Percentiles rank a stretch among this genome's conserved stretches.
These are phyloP conservation scores for Neopestalotiopsis rosae DNA, from an alignment of 2,329 filamentous ascomycete genomes.

Conservation along the genomic window DNA sequence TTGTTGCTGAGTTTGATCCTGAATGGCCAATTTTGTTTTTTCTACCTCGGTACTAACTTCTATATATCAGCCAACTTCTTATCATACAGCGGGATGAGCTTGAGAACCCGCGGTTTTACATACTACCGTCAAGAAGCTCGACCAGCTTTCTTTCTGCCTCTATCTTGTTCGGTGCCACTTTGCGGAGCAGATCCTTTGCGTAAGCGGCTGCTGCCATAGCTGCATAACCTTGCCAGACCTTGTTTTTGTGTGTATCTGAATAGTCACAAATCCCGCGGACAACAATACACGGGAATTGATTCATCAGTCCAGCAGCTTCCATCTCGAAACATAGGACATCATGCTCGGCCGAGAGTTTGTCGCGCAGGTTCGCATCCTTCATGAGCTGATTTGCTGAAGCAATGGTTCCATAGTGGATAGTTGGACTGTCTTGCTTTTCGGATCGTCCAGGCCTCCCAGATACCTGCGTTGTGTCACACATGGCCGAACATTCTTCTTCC, in stretches of 20 bases:
- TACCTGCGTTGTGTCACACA: slow-evolving; percentile 10
- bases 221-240: slow-evolving; percentile 31
- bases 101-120: too few species aligned
- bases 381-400: slow-evolving; percentile 39
- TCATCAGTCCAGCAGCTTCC: too few species aligned
- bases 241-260: slow-evolving; percentile 33
- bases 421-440: slow-evolving; percentile 27
- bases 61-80: too few species aligned
- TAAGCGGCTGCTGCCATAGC: slow-evolving; percentile 32
- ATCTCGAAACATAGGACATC: slow-evolving; percentile 21
- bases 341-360: slow-evolving; percentile 25
- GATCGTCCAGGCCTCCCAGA: neutral
- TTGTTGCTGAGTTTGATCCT: neutral
- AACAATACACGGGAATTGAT: too few species aligned
- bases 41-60: too few species aligned
- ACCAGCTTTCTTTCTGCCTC: too few species aligned
- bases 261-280: slow-evolving; percentile 35
- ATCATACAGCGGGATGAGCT: too few species aligned
- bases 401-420: slow-evolving; percentile 41
- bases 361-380: slow-evolving; percentile 31
- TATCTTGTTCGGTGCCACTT: too few species aligned
- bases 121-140: too few species aligned
- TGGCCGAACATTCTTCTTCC: too few species aligned
- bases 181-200: slow-evolving; percentile 27
- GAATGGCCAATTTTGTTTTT: neutral